Conservation (phyloP, 768 basidiomycete species). For the Tricholoma saponaceum region DNA sequence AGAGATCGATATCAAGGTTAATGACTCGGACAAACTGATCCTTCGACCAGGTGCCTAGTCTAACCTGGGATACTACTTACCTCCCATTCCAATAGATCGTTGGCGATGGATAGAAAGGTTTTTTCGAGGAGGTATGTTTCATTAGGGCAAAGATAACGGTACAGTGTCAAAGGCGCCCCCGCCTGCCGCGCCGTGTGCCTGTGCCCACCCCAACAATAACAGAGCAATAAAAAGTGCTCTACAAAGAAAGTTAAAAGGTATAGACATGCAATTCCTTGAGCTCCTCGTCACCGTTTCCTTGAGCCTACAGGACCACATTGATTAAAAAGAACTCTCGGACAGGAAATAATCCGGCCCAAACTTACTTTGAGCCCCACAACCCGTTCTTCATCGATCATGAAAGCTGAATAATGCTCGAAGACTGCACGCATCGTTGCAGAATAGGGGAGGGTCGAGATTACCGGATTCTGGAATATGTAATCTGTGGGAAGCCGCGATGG, state of each 20-base stretch:
- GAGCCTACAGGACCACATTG: slow-evolving; percentile 1
- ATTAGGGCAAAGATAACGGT: no score
- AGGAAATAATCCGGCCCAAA: not conserved
- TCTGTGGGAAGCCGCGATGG: slow-evolving; percentile 5
- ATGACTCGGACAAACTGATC: no score
- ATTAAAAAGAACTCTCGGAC: not conserved
- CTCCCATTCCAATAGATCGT: no score
- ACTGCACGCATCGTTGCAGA: slow-evolving; percentile 1
- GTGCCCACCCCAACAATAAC: no score
- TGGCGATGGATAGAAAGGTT: no score
- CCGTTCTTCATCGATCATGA: slow-evolving; percentile 20
- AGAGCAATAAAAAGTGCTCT: not conserved
- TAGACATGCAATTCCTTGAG: slow-evolving; percentile 13
- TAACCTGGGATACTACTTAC: no score
- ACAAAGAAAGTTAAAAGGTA: slow-evolving; percentile 4
- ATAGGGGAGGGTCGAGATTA: slow-evolving; percentile 13
- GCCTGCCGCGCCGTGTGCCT: no score
- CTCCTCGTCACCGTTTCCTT: slow-evolving; percentile 9
- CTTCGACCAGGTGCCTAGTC: no score
- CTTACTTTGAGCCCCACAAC: slow-evolving; percentile 18
- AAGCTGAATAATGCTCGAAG: slow-evolving; percentile 11
- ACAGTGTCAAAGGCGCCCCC: no score
- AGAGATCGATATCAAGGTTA: no score
- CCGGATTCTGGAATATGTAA: slow-evolving; percentile 7
- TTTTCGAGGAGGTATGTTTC: no score